Conservation (phyloP, 768 basidiomycete species). For the Tylopilus cervinicoccineus region DNA sequence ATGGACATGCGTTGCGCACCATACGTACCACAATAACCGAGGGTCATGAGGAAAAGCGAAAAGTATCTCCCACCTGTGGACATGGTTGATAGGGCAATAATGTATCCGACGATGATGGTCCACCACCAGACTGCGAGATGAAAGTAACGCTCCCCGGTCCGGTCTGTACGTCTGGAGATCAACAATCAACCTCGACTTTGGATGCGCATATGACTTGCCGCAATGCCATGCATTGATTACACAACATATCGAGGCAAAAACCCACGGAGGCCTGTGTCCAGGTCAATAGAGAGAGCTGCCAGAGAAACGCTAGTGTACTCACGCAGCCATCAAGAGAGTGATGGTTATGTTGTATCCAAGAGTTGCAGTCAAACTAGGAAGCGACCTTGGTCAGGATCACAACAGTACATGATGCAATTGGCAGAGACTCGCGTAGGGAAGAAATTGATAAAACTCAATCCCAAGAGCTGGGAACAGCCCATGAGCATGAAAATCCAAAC, state of each 20-base stretch:
- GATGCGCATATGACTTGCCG: conserved; percentile 22
- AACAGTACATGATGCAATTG: too few relatives aligned
- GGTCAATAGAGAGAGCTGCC: background rate
- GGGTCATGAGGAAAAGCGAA: conserved; percentile 60
- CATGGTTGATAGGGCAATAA: conserved; percentile 53
- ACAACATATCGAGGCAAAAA: conserved; percentile 47
- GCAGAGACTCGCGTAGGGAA: conserved; percentile 42
- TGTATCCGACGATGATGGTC: conserved; percentile 55
- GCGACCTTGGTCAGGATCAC: background rate
- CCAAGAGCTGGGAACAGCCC: conserved; percentile 46
- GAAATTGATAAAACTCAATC: conserved; percentile 59
- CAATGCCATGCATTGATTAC: conserved; percentile 54
- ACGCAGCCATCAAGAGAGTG: conserved; percentile 61
- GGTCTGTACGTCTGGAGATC: conserved; percentile 32
- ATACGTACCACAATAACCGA: conserved; percentile 42
- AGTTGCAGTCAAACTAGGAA: conserved; percentile 48
- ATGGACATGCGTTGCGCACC: background rate
- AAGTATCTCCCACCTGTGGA: conserved; percentile 53
- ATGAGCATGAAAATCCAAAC: conserved; percentile 52
- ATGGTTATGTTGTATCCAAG: conserved; percentile 58
- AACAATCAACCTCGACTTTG: background rate
- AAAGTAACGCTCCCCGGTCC: conserved; percentile 62
- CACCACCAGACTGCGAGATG: conserved; percentile 56
- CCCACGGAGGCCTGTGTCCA: conserved; percentile 54
- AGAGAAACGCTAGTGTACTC: conserved; percentile 15